Evolutionary conservation across 2,329 filamentous ascomycete species (phyloP), one percentile per base, ranked within the genome.

Genomic region (Penicillium sp.): DNA sequence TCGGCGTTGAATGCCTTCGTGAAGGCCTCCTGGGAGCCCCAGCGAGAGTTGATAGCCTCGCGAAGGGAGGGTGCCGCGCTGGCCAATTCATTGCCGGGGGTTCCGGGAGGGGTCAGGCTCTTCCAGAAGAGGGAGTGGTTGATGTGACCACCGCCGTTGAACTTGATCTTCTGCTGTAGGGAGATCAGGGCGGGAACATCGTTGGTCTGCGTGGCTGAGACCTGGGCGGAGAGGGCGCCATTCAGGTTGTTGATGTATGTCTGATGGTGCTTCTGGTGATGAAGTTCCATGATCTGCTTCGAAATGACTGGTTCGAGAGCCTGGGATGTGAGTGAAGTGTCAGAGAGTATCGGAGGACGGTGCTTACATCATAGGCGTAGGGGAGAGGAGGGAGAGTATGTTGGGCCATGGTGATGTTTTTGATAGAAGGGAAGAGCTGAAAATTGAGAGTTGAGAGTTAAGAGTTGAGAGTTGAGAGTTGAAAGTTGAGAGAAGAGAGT

Each of bases 41-140:
- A 95, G 2, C 81, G 81, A 48, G 76, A 73, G 44, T 76, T 71
- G 60, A 95, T 86, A 8, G 84, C 85, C 0, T 77, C 76, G 8
- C 78, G 61, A 5, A 95, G 77, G 18, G 76, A 74, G 0, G 86
- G 84, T 0, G 74, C 73, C 0, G 84, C 83, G 1, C 76, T 70
- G 4, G 79, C 74, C 3, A 80, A 70, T 42, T 82, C 76, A 1
- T 88, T 80, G 7, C 85, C 82, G 0, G 78, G 58, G 2, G 80
- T 84, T 16, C 74, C 77, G 0, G 83, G 73, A 0, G 88, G 88
- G 0, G 82, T 74, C 16, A 95, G 80, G 71, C 90, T 92, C 74
- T 89, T 85, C 91, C 91, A 96, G 80, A 96, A 96, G 31, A 96
- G 83, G 0, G 84, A 86, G 79, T 96, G 92, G 77, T 96, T 96